Conservation (phyloP, 345 rosid genomes). For the Eucalyptus coolabah region DNA sequence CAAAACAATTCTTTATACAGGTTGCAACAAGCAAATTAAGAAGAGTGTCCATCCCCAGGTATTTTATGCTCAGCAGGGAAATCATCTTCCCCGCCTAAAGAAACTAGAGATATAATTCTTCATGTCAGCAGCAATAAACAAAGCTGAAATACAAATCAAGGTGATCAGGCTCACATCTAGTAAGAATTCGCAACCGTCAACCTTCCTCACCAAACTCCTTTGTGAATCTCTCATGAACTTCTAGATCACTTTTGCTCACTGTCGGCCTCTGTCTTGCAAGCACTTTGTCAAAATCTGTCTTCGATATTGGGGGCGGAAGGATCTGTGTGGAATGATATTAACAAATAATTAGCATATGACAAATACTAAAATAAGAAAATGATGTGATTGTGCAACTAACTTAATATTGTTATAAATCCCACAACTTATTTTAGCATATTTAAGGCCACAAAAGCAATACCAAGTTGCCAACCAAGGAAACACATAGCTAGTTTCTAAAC, state of each 20-base stretch:
- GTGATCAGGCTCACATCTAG: conserved; percentile 10
- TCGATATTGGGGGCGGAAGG: conserved; percentile 78
- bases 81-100: conserved; percentile 12
- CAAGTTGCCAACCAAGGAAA: background rate
- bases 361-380: background rate
- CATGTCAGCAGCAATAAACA: conserved; percentile 8
- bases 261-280: conserved; percentile 94
- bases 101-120: conserved; percentile 4
- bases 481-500: background rate
- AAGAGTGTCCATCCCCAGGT: conserved; percentile 1
- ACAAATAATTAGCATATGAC: background rate
- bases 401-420: background rate
- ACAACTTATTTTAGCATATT: background rate
- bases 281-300: conserved; percentile 84
- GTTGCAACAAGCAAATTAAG: conserved; percentile 16
- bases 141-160: conserved; percentile 22
- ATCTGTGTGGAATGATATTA: conserved; percentile 29
- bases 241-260: conserved; percentile 82
- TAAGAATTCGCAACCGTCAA: conserved; percentile 12
- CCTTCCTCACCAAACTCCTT: conserved; percentile 99
- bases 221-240: conserved; percentile 93
- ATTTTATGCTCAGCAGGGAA: conserved; percentile 16
- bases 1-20: conserved; percentile 26
- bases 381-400: background rate
- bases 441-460: background rate